Evolutionary conservation across 129 eudicot species (phyloP), one percentile per base, ranked within the genome.

Genomic region (Saussurea involucrata): DNA sequence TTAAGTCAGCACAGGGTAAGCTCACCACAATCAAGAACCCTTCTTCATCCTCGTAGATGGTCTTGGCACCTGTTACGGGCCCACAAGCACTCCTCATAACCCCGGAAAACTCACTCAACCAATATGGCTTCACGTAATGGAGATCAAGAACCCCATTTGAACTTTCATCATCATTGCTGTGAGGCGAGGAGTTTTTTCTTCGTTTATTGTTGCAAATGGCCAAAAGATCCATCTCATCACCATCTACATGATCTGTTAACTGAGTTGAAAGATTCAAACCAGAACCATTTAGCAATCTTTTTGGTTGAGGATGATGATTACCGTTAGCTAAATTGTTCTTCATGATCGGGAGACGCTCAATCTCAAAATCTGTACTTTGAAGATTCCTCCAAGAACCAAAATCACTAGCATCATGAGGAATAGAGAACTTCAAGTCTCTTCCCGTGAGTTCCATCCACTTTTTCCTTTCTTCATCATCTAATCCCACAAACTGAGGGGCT

Each of bases 11-110:
- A 73, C 80, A 85, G 32, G 92, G 87, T 72, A 87, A 36, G 76
- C 85, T 87, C 37, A 87, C 88, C 77, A 87, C 76, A 24, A 87
- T 85, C 87, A 87, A 76, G 76, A 78, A 87, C 27, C 92, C 88
- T 31, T 79, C 65, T 0, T 87, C 88, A 61, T 87, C 91, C 81
- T 87, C 91, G 24, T 87, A 87, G 18, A 87, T 87, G 32, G 86
- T 84, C 70, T 84, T 87, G 15, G 92, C 92, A 53, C 87, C 92
- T 18, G 88, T 87, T 25, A 87, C 92, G 2, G 92, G 92, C 36
- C 92, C 92, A 9, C 77, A 84, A 0, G 80, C 77, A 67, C 74
- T 84, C 78, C 83, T 87, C 88, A 87, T 87, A 4, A 87, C 92
- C 72, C 92, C 92, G 61, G 80, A 74, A 32, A 87, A 87, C 60